Percentiles rank a stretch among this genome's conserved stretches.
phyloP scores from a whole-genome alignment of 257 asterid genomes.

The Sherardia arvensis region DNA sequence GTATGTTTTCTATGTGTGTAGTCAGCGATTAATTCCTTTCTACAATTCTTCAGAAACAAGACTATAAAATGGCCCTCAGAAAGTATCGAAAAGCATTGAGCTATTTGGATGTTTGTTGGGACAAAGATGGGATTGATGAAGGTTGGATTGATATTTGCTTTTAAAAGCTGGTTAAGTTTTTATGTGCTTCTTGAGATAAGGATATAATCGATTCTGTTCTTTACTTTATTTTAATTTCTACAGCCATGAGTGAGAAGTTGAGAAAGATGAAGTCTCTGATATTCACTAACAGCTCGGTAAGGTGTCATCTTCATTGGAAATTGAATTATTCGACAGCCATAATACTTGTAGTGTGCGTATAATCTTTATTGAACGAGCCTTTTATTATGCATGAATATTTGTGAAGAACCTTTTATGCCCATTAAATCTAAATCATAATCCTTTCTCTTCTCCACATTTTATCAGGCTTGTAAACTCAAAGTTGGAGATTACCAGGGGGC shows the following conservation, averaged over 20 bases:
- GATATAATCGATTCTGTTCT: constrained; percentile 6
- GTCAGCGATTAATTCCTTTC: not conserved
- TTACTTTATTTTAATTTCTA: not conserved
- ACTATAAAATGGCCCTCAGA: constrained; percentile 92
- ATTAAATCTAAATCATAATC: not conserved
- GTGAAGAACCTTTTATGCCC: not conserved
- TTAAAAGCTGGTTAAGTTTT: not conserved
- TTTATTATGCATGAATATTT: not conserved
- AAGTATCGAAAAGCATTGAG: constrained; percentile 95
- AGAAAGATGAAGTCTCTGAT: constrained; percentile 83
- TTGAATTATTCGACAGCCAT: not conserved
- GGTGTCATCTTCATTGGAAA: constrained; percentile 20
- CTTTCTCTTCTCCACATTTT: not conserved
- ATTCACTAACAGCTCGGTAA: constrained; percentile 90
- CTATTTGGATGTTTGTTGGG: constrained; percentile 92
- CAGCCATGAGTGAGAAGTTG: constrained; percentile 56
- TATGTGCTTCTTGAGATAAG: not conserved
- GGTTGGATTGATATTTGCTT: constrained; percentile 24
- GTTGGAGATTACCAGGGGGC: constrained; percentile 88
- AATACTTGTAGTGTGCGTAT: too few relatives aligned
- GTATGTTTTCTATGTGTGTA: not conserved
- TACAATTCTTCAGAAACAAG: constrained; percentile 62
- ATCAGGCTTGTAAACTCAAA: constrained; percentile 84
- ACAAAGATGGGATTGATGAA: constrained; percentile 93
- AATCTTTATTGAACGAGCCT: not conserved